Evolutionary conservation across 140 eudicot species (phyloP), one percentile per base, ranked within the genome.

Genomic region (Ambrosia hybrid): DNA sequence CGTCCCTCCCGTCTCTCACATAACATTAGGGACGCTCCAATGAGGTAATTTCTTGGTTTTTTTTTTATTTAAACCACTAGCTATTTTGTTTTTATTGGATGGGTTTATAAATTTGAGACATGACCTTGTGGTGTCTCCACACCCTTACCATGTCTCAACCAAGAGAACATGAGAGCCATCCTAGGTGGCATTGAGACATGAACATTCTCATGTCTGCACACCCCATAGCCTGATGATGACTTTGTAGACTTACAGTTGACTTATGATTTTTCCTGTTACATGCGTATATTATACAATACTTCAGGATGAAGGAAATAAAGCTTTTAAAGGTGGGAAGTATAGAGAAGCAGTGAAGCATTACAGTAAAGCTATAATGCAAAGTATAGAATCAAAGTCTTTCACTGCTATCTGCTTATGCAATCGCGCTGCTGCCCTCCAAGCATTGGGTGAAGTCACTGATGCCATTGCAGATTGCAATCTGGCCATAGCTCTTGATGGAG

Each of bases 351-450:
- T 93, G 55, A 83, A 82, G 77, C 90, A 87, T 76, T 93, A 93
- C 76, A 87, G 88, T 67, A 74, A 83, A 16, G 97, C 96, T 51
- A 9, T 77, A 49, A 85, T 68, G 9, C 78, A 72, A 70, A 86
- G 93, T 67, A 67, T 80, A 26, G 97, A 90, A 51, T 87, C 96
- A 48, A 86, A 85, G 14, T 82, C 88, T 76, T 93, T 93, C 71
- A 70, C 96, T 66, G 98, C 97, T 37, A 81, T 90, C 72, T 93
- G 98, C 61, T 84, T 93, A 71, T 85, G 96, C 85, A 93, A 93
- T 78, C 98, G 98, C 62, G 98, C 98, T 68, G 98, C 98, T 81
- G 97, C 98, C 2, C 78, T 82, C 78, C 96, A 93, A 84, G 91
- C 98, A 69, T 33, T 90, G 73, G 88, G 89, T 64, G 87, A 85